Evolutionary conservation across 345 rosid genomes (phyloP).

Genomic region (Melaleuca alternifolia): DNA sequence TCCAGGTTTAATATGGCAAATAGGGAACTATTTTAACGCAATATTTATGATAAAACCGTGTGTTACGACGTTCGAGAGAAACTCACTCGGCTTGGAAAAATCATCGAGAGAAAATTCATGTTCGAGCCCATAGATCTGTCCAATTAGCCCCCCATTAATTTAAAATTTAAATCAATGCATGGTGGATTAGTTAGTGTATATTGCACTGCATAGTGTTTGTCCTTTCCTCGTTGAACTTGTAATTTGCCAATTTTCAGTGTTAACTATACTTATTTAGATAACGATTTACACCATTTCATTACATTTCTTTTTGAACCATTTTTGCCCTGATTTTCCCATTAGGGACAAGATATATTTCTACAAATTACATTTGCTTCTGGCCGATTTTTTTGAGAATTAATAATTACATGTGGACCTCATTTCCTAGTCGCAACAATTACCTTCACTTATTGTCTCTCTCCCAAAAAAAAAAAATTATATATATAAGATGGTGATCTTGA

Average conservation of each 20-base stretch:
- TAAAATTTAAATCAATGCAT: no score
- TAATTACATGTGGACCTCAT: neutral
- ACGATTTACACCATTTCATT: neutral
- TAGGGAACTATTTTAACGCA: no score
- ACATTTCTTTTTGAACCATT: no score
- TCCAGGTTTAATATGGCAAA: no score
- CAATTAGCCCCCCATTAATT: no score
- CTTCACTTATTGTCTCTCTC: neutral
- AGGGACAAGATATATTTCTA: neutral
- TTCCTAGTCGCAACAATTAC: neutral
- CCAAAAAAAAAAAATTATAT: no score
- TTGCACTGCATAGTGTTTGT: neutral
- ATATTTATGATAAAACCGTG: no score
- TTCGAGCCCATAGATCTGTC: no score
- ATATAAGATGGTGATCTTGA: neutral
- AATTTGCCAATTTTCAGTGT: neutral
- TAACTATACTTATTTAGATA: neutral
- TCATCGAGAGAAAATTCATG: no score
- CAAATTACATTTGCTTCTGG: neutral
- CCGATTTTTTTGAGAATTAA: neutral
- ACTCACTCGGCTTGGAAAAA: no score
- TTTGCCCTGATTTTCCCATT: neutral
- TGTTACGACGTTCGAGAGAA: no score
- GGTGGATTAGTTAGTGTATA: neutral
- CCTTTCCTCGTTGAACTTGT: neutral